phyloP scores from a whole-genome alignment of 768 basidiomycete genomes.

The Cystobasidium onofrii region DNA sequence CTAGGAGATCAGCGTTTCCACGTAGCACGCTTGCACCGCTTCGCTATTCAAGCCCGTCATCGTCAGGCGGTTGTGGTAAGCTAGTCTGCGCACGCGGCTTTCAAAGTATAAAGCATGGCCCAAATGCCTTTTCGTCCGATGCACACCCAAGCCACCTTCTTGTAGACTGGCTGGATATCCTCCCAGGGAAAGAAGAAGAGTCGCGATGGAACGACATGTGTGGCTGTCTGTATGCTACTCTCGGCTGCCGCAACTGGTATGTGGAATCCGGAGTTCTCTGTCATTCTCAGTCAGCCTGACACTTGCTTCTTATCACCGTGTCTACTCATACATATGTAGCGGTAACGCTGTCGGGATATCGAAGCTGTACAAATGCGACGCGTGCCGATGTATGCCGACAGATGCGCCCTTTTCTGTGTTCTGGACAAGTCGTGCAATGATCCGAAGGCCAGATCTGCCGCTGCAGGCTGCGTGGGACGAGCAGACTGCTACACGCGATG shows the following conservation, averaged over 20 bases:
- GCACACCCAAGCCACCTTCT: neutral
- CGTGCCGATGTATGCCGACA: neutral
- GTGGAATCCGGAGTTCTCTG: too few relatives aligned
- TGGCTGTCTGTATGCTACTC: neutral
- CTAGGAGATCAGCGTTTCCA: neutral
- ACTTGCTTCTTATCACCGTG: too few relatives aligned
- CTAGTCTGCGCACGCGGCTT: conserved; percentile 2
- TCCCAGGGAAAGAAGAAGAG: neutral
- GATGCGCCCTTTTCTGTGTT: neutral
- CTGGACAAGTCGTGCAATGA: neutral
- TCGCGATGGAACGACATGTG: neutral
- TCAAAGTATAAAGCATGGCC: neutral
- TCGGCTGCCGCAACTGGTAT: conserved; percentile 20
- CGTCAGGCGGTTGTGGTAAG: neutral
- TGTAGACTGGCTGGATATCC: conserved; percentile 22
- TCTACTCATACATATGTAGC: too few relatives aligned
- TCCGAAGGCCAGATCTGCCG: neutral
- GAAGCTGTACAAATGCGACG: neutral
- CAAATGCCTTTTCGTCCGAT: neutral
- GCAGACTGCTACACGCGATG: neutral
- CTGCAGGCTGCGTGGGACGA: neutral
- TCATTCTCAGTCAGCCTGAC: too few relatives aligned
- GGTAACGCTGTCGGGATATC: conserved; percentile 8
- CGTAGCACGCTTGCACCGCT: neutral
- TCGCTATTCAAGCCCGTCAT: neutral